These are phyloP conservation scores for Diplodia seriata DNA, from an alignment of 2,329 filamentous ascomycete genomes.

Conservation along the genomic window DNA sequence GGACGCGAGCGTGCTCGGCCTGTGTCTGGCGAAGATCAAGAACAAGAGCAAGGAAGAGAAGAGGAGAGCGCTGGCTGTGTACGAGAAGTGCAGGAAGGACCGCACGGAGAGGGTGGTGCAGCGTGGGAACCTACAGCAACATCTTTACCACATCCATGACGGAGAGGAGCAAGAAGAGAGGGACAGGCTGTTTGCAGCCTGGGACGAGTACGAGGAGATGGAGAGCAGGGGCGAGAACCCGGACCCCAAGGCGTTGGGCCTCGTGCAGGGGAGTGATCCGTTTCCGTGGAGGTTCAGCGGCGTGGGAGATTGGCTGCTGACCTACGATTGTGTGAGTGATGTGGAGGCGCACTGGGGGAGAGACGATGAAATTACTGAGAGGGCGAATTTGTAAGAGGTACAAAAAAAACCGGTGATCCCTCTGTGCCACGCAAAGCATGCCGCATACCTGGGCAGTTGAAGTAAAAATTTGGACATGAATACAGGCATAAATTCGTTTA, in stretches of 20 bases:
- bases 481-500: too few species aligned
- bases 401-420: not conserved
- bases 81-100: slow-evolving; percentile 64
- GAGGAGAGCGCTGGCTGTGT: slow-evolving; percentile 53
- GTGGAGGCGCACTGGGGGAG: slow-evolving; percentile 43
- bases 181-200: slow-evolving; percentile 49
- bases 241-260: slow-evolving; percentile 37
- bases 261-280: slow-evolving; percentile 43
- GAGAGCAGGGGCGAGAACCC: slow-evolving; percentile 36
- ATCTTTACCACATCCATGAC: slow-evolving; percentile 67
- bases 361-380: slow-evolving; percentile 17
- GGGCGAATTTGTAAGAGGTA: slow-evolving; percentile 20
- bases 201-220: slow-evolving; percentile 42
- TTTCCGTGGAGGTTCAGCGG: slow-evolving; percentile 49
- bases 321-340: slow-evolving; percentile 46
- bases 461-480: too few species aligned
- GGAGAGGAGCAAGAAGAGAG: slow-evolving; percentile 63
- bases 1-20: slow-evolving; percentile 64
- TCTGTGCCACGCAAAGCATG: not conserved
- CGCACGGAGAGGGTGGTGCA: slow-evolving; percentile 67
- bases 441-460: not conserved
- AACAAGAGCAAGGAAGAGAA: slow-evolving; percentile 45
- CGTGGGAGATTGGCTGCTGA: slow-evolving; percentile 46
- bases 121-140: slow-evolving; percentile 66
- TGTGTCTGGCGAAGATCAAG: slow-evolving; percentile 58